Base-by-base conservation (phyloP, 2,329 filamentous ascomycete species). In the Fusarium musae region DNA sequence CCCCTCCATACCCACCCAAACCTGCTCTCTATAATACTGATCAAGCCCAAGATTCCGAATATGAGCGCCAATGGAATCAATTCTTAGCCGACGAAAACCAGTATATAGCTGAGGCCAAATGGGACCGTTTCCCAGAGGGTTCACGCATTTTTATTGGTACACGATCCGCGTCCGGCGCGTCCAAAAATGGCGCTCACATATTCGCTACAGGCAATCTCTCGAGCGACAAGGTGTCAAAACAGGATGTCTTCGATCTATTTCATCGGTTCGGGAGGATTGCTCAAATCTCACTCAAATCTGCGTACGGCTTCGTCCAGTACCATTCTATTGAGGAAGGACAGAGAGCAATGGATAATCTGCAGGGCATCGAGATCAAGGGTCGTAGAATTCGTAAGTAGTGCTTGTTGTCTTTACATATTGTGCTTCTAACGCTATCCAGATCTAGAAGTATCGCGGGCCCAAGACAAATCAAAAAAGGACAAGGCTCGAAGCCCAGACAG, bases 231-330 rank as follows among this genome's bases (percentile, higher is more conserved):
- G 95, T 97, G 19, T 96, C 94, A 11, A 98, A 98, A 83, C 90
- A 93, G 74, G 95, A 98, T 82, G 91, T 98, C 13, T 98, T 97
- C 83, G 93, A 97, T 79, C 88, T 96, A 23, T 98, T 99, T 80
- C 91, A 95, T 79, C 89, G 88, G 64, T 95, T 94, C 80, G 96
- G 96, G 60, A 92, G 92, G 69, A 86, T 99, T 52, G 96, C 95
- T 4, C 96, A 99, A 80, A 96, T 98, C 68, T 97, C 95, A 2
- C 94, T 98, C 77, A 98, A 98, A 82, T 95, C 96, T 74, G 95
- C 95, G 3, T 98, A 97, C 82, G 96, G 96, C 3, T 99, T 98
- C 80, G 95, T 98, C 40, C 96, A 98, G 80, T 99, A 97, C 75
- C 88, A 97, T 74, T 92, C 94, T 36, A 85, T 91, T 8, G 86